These are phyloP conservation scores for Penicillium decumbens DNA, from an alignment of 2,329 filamentous ascomycete species.

Conservation along the genomic window DNA sequence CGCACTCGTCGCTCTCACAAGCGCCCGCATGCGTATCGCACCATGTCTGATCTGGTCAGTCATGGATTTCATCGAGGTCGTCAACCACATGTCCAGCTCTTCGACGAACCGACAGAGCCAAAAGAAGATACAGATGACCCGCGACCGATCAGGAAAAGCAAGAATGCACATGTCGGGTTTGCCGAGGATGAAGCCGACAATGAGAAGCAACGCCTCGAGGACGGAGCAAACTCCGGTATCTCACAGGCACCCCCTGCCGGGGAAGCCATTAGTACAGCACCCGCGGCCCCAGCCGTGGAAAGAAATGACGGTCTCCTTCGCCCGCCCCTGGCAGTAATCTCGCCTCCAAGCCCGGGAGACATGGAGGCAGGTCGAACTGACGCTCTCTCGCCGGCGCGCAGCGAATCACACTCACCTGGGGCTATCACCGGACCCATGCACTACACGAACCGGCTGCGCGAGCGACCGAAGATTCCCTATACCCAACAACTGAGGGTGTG, in stretches of 20 bases:
- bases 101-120: slow-evolving; percentile 11
- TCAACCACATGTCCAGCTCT: slow-evolving; percentile 20
- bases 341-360: slow-evolving; percentile 17
- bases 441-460: slow-evolving; percentile 68
- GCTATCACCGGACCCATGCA: slow-evolving; percentile 28
- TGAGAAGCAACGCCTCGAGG: slow-evolving; percentile 16
- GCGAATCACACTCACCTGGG: slow-evolving; percentile 29
- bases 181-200: slow-evolving; percentile 33
- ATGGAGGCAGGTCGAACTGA: slow-evolving; percentile 27
- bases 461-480: slow-evolving; percentile 66
- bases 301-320: slow-evolving; percentile 14
- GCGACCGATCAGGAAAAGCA: slow-evolving; percentile 25
- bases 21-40: slow-evolving; percentile 34
- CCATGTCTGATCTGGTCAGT: slow-evolving; percentile 36
- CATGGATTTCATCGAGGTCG: slow-evolving; percentile 34
- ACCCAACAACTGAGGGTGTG: slow-evolving; percentile 68
- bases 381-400: slow-evolving; percentile 28
- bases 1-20: slow-evolving; percentile 42
- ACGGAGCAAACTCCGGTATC: slow-evolving; percentile 2
- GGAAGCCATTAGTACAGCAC: slow-evolving; percentile 3
- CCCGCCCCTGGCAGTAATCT: slow-evolving; percentile 4
- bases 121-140: slow-evolving; percentile 10
- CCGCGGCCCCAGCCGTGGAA: slow-evolving; percentile 7
- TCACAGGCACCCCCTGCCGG: not conserved
- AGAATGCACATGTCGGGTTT: slow-evolving; percentile 56